Evolutionary conservation across 352 stramenopile species (phyloP).

Genomic region (Phytophthora syringae): DNA sequence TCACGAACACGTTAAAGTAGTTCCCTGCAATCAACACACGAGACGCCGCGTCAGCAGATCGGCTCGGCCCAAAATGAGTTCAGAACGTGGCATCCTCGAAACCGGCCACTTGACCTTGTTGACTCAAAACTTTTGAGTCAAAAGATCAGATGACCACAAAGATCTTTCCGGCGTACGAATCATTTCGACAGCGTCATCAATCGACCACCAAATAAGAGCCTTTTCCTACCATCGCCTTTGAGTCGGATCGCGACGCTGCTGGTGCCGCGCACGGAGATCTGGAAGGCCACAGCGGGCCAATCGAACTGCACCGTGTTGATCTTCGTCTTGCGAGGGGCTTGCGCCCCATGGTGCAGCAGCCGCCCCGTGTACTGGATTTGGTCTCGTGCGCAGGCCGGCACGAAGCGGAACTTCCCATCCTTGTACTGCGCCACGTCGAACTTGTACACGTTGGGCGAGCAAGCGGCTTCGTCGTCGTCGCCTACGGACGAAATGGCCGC

Average conservation of each 20-base stretch:
- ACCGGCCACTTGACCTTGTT: slow-evolving; percentile 29
- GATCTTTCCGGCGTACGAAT: slow-evolving; percentile 20
- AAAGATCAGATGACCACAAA: not conserved
- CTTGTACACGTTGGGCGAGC: slow-evolving; percentile 70
- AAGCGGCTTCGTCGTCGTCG: slow-evolving; percentile 39
- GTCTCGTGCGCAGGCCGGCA: slow-evolving; percentile 73
- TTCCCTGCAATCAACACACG: slow-evolving; percentile 54
- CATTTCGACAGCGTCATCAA: slow-evolving; percentile 18
- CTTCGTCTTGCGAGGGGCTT: slow-evolving; percentile 71
- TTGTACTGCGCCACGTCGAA: slow-evolving; percentile 85
- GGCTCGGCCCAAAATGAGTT: slow-evolving; percentile 43
- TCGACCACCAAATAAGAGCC: not conserved
- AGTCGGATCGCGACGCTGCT: slow-evolving; percentile 76
- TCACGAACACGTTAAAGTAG: slow-evolving; percentile 91
- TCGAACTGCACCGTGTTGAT: slow-evolving; percentile 90
- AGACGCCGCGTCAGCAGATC: slow-evolving; percentile 13
- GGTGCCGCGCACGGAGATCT: slow-evolving; percentile 65
- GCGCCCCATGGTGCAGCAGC: slow-evolving; percentile 75
- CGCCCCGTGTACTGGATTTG: slow-evolving; percentile 79
- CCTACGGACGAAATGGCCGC: slow-evolving; percentile 36
- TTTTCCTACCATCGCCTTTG: slow-evolving; percentile 84
- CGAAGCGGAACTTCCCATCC: slow-evolving; percentile 67
- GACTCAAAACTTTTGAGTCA: slow-evolving; percentile 7
- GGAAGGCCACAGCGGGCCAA: slow-evolving; percentile 75
- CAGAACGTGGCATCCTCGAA: slow-evolving; percentile 40